phyloP scores from a whole-genome alignment of 805 yeast species.

The Yueomyces sinensis region DNA sequence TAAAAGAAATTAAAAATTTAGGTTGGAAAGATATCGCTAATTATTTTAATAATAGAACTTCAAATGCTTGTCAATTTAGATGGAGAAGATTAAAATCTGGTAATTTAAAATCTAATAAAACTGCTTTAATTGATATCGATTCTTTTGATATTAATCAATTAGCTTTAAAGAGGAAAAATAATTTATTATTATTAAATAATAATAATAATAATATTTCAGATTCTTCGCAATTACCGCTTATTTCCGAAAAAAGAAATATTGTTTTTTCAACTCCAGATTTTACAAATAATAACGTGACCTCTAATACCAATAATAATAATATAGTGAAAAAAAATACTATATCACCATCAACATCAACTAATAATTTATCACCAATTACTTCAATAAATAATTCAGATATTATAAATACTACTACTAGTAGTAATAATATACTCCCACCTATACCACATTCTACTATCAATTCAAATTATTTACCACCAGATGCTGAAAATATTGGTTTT shows the following conservation, averaged over 20 bases:
- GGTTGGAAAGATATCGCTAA: slow-evolving; percentile 86
- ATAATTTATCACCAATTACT: neutral
- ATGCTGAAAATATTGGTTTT: slow-evolving; percentile 23
- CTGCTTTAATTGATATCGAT: slow-evolving; percentile 8
- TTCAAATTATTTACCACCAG: neutral
- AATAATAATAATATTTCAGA: neutral
- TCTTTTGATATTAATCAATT: neutral
- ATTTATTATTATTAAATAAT: neutral
- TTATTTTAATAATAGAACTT: slow-evolving; percentile 68
- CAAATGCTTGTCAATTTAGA: slow-evolving; percentile 81
- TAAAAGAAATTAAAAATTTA: slow-evolving; percentile 69
- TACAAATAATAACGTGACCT: neutral
- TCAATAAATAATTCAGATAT: no score
- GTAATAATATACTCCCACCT: neutral
- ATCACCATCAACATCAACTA: neutral
- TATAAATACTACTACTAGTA: neutral
- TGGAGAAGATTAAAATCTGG: slow-evolving; percentile 62
- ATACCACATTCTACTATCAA: neutral
- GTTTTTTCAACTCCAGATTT: neutral
- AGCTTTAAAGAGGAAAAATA: neutral
- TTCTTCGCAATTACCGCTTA: neutral
- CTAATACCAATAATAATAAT: neutral
- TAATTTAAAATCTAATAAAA: slow-evolving; percentile 24
- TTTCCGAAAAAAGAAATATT: neutral
- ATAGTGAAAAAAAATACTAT: neutral